phyloP scores from a whole-genome alignment of 495 filamentous ascomycete species.

The Coniosporium apollinis region DNA sequence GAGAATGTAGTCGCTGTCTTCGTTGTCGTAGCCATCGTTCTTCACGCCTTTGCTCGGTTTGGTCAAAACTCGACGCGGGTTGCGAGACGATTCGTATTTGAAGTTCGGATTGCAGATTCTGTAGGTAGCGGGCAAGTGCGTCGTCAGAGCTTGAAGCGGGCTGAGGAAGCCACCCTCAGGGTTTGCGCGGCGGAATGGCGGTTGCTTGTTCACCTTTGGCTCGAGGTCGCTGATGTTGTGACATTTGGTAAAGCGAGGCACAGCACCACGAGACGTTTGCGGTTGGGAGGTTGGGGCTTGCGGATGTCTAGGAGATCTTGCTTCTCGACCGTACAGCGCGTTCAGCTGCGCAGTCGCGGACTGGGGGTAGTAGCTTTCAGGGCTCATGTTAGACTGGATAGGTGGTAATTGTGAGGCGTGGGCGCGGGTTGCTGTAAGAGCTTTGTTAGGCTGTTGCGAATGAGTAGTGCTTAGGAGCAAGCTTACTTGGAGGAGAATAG shows the following conservation, averaged over 20 bases:
- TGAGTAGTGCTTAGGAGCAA: conserved; percentile 20
- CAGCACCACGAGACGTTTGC: conserved; percentile 41
- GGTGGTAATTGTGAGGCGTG: conserved; percentile 43
- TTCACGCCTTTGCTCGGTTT: conserved; percentile 98
- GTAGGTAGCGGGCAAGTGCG: conserved; percentile 86
- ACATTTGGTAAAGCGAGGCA: conserved; percentile 75
- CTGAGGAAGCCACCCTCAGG: conserved; percentile 98
- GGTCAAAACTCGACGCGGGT: conserved; percentile 90
- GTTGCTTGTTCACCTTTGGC: conserved; percentile 71
- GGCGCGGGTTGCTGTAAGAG: conserved; percentile 14
- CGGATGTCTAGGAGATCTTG: conserved; percentile 50
- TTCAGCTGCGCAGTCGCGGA: conserved; percentile 53
- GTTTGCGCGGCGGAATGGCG: conserved; percentile 80
- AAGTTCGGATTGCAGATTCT: conserved; percentile 96
- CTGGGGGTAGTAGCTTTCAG: conserved; percentile 51
- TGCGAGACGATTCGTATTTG: conserved; percentile 98
- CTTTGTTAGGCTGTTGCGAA: conserved; percentile 27
- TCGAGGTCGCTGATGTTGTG: conserved; percentile 55
- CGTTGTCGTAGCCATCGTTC: conserved; percentile 98
- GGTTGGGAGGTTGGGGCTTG: conserved; percentile 27
- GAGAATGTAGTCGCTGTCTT: conserved; percentile 97
- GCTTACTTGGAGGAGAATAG: conserved; percentile 45
- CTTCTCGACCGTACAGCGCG: conserved; percentile 52
- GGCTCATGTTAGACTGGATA: conserved; percentile 45
- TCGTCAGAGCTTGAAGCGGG: conserved; percentile 88